Evolutionary conservation across 2,329 filamentous ascomycete species (phyloP).

Genomic region (Fusarium armeniacum): DNA sequence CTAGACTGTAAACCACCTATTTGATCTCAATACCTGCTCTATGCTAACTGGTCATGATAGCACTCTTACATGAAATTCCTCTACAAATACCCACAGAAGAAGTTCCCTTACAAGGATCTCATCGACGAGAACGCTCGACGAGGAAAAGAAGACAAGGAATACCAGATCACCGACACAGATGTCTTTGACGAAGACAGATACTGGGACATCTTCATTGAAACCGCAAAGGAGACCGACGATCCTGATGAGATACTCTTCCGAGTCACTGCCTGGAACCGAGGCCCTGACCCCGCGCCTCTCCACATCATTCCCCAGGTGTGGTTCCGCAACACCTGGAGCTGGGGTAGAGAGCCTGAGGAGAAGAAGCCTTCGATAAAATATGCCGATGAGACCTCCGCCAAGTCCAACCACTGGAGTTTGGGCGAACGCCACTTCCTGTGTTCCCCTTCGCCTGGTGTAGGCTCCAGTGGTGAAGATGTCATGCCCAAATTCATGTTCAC

Average conservation of each 20-base stretch:
- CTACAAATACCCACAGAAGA: constrained; percentile 95
- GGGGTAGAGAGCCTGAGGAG: constrained; percentile 82
- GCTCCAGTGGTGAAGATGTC: constrained; percentile 83
- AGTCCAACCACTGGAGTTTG: constrained; percentile 83
- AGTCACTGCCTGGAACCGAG: constrained; percentile 95
- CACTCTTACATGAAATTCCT: constrained; percentile 99
- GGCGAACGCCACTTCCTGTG: constrained; percentile 87
- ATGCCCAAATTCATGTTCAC: constrained; percentile 90
- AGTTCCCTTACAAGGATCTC: constrained; percentile 92
- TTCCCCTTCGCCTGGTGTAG: constrained; percentile 90
- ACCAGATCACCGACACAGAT: constrained; percentile 91
- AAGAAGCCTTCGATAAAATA: constrained; percentile 85
- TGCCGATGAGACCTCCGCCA: constrained; percentile 75
- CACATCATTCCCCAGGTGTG: constrained; percentile 96
- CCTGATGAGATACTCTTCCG: constrained; percentile 93
- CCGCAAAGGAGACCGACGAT: constrained; percentile 92
- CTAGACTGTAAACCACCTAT: constrained; percentile 60
- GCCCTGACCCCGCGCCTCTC: constrained; percentile 88
- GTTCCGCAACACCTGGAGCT: constrained; percentile 98
- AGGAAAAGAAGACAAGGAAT: constrained; percentile 83
- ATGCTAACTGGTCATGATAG: constrained; percentile 59
- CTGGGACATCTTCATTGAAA: constrained; percentile 98
- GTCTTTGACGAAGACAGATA: constrained; percentile 90
- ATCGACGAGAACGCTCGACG: constrained; percentile 86
- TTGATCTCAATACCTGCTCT: background rate